phyloP scores from a whole-genome alignment of 1,284 basidiomycete genomes.

The Apiotrichum akiyoshidainum region DNA sequence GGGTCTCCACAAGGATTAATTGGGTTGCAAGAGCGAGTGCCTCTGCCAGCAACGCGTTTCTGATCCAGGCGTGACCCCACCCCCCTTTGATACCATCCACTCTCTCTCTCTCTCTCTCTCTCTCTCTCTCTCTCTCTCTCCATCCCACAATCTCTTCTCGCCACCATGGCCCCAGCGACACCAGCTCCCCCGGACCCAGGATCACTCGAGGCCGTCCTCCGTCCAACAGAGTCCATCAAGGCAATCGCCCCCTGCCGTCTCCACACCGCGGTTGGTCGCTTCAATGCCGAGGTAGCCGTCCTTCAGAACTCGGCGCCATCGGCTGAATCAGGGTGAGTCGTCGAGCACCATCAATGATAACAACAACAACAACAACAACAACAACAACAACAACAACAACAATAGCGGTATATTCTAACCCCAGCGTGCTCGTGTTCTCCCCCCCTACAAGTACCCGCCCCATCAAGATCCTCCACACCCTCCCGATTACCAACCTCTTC shows the following conservation, averaged over 20 bases:
- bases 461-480: slow-evolving; percentile 23
- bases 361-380: not conserved
- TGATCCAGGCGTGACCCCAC: too few relatives aligned
- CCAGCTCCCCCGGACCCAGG: slow-evolving; percentile 1
- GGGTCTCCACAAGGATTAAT: too few relatives aligned
- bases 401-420: not conserved
- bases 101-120: not conserved
- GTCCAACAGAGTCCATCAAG: slow-evolving; percentile 24
- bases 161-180: not conserved
- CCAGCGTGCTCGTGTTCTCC: slow-evolving; percentile 31
- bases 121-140: not conserved
- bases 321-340: slow-evolving; percentile 35
- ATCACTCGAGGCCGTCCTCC: slow-evolving; percentile 18
- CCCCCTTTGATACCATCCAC: too few relatives aligned
- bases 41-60: too few relatives aligned
- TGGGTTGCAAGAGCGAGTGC: too few relatives aligned
- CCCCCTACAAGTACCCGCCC: slow-evolving; percentile 10
- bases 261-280: slow-evolving; percentile 17
- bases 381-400: not conserved
- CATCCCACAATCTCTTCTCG: not conserved
- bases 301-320: slow-evolving; percentile 10
- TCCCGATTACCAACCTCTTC: slow-evolving; percentile 32
- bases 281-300: slow-evolving; percentile 27
- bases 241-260: slow-evolving; percentile 26
- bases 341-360: too few relatives aligned